Percentiles rank a stretch among this genome's conserved stretches.
phyloP scores from a whole-genome alignment of 305 asterid genomes.

The Euphrasia arctica region DNA sequence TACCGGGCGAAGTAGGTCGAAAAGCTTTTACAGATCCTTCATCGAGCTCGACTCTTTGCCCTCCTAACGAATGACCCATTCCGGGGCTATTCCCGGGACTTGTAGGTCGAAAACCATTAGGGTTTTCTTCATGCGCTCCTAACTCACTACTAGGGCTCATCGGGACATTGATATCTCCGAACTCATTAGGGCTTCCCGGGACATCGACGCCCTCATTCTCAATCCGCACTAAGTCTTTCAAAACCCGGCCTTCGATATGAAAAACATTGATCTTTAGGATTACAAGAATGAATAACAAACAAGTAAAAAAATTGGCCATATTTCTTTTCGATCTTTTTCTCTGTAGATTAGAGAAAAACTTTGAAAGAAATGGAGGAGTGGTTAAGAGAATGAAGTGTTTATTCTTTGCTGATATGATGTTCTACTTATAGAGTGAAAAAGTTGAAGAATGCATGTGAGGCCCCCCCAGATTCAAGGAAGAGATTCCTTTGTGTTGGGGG shows the following conservation, averaged over 20 bases:
- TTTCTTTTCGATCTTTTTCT: too few species aligned
- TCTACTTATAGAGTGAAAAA: conserved; percentile 43
- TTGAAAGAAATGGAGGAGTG: not conserved
- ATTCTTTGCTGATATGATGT: not conserved
- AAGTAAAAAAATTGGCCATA: conserved; percentile 30
- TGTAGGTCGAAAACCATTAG: conserved; percentile 52
- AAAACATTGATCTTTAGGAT: conserved; percentile 30
- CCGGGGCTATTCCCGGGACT: conserved; percentile 66
- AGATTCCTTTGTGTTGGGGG: conserved; percentile 34
- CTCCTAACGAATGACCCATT: conserved; percentile 49
- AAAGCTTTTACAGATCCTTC: conserved; percentile 26
- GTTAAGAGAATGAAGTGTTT: too few species aligned
- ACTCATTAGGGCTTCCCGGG: conserved; percentile 1
- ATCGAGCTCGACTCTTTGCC: conserved; percentile 1
- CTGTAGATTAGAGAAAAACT: not conserved
- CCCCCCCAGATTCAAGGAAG: conserved; percentile 29
- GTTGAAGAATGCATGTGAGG: conserved; percentile 43
- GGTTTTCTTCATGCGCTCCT: conserved; percentile 26
- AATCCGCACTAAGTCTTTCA: conserved; percentile 7
- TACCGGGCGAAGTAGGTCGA: conserved; percentile 55
- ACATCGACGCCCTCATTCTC: not conserved
- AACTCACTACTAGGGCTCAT: conserved; percentile 17
- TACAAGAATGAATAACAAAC: conserved; percentile 28
- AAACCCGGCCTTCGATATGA: conserved; percentile 33
- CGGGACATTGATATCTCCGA: not conserved